Evolutionary conservation across 768 basidiomycete species (phyloP), one percentile per base, ranked within the genome.

Genomic region (Leucosporidium yakuticum): DNA sequence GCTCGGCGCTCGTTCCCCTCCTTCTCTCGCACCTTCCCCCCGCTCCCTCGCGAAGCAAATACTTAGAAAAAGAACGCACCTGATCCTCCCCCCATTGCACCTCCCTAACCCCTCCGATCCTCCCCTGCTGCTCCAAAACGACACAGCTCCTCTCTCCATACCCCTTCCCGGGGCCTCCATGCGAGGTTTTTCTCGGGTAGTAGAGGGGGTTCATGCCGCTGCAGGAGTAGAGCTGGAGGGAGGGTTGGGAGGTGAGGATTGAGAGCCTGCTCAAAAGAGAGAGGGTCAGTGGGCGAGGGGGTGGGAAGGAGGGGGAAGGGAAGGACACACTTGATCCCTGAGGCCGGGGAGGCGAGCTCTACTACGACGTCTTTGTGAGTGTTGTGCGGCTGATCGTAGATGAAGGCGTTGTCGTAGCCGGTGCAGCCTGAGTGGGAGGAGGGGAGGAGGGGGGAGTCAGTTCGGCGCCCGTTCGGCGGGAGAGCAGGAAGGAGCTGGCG

Each of bases 101-200:
- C 48, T 8, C 50, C 7, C 59, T 62, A 21, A 68, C 36, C 20
- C 50, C 67, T 5, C 59, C 67, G 9, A 68, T 59, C 57, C 39
- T 36, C 11, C 67, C 67, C 44, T 68, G 62, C 29, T 51, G 56
- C 58, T 68, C 67, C 23, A 68, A 5, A 21, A 62, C 67, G 17
- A 68, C 15, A 11, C 62, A 63, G 3, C 57, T 47, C 20, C 15
- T 27, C 17, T 29, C n/a, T 0, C 48, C 64, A 21, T 64, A 64
- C 6, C 12, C 14, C 39, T 7, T 60, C 23, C 32, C 54, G 39
- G 7, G 49, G 14, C 32, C 32, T 15, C 39, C 57, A 25, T 54
- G 62, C 7, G 62, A 54, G 25, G 3, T 1, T 9, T 63, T 63
- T 25, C 62, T 51, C 15, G 50, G 36, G 27, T 29, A 25, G 36